phyloP scores from a whole-genome alignment of 306 rosid species.

The Rosa multiflora region DNA sequence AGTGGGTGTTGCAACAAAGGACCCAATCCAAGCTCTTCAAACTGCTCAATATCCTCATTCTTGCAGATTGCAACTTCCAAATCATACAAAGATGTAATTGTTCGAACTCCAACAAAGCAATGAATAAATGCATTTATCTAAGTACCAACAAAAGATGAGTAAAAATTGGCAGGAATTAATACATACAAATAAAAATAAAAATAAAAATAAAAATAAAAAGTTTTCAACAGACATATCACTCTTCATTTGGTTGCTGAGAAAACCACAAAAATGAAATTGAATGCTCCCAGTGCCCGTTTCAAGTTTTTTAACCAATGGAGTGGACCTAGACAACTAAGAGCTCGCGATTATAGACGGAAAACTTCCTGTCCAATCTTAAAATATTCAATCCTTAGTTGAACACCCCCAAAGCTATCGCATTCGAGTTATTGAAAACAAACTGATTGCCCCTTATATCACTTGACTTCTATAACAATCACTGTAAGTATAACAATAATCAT shows the following conservation, averaged over 20 bases:
- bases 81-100: conserved; percentile 67
- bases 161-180: not conserved
- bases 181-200: not conserved
- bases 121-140: conserved; percentile 89
- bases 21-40: conserved; percentile 77
- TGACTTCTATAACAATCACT: too few relatives aligned
- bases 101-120: conserved; percentile 80
- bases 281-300: not conserved
- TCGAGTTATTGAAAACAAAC: too few relatives aligned
- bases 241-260: not conserved
- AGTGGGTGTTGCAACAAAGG: conserved; percentile 81
- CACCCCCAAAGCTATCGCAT: too few relatives aligned
- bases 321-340: not conserved
- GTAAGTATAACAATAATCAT: not conserved
- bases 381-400: too few relatives aligned
- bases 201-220: not conserved
- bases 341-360: not conserved
- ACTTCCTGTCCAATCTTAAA: too few relatives aligned
- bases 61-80: conserved; percentile 78
- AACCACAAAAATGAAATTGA: not conserved
- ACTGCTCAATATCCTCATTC: conserved; percentile 58
- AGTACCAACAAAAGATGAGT: conserved; percentile 25
- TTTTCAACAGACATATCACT: not conserved
- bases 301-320: not conserved
- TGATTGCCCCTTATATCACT: too few relatives aligned